phyloP scores from a whole-genome alignment of 2,329 filamentous ascomycete species.

The Pyrenophora tritici-repentis region DNA sequence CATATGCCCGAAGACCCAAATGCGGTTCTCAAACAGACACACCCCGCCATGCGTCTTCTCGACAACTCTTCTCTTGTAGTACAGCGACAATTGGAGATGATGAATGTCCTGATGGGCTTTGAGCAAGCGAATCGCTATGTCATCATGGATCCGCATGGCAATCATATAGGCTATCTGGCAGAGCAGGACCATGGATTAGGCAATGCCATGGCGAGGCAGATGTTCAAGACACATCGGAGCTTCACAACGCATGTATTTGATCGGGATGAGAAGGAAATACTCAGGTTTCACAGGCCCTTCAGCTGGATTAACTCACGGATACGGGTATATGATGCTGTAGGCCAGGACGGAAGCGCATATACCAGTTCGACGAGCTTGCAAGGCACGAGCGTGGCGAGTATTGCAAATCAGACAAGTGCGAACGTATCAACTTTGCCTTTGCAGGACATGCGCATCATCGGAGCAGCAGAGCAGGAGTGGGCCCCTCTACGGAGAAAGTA shows the following conservation, averaged over 20 bases:
- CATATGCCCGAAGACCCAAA: slow-evolving; percentile 65
- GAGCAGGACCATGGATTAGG: slow-evolving; percentile 66
- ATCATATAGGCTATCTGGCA: slow-evolving; percentile 67
- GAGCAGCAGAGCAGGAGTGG: slow-evolving; percentile 68
- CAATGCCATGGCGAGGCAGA: slow-evolving; percentile 61
- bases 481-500: slow-evolving; percentile 66
- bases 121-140: slow-evolving; percentile 70
- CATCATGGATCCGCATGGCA: slow-evolving; percentile 67
- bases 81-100: slow-evolving; percentile 67
- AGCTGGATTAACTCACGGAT: slow-evolving; percentile 66
- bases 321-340: slow-evolving; percentile 44
- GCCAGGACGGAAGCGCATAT: slow-evolving; percentile 28
- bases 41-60: slow-evolving; percentile 63
- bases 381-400: slow-evolving; percentile 50
- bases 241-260: slow-evolving; percentile 71
- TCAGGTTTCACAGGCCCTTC: slow-evolving; percentile 66
- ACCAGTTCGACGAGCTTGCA: slow-evolving; percentile 53
- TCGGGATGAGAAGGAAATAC: slow-evolving; percentile 62
- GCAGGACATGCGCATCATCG: slow-evolving; percentile 65
- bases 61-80: slow-evolving; percentile 66
- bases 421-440: slow-evolving; percentile 60
- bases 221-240: slow-evolving; percentile 65
- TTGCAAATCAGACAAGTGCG: slow-evolving; percentile 52
- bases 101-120: slow-evolving; percentile 69
- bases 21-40: slow-evolving; percentile 61